Evolutionary conservation across 345 rosid genomes (phyloP).

Genomic region (Rubroshorea leprosula): DNA sequence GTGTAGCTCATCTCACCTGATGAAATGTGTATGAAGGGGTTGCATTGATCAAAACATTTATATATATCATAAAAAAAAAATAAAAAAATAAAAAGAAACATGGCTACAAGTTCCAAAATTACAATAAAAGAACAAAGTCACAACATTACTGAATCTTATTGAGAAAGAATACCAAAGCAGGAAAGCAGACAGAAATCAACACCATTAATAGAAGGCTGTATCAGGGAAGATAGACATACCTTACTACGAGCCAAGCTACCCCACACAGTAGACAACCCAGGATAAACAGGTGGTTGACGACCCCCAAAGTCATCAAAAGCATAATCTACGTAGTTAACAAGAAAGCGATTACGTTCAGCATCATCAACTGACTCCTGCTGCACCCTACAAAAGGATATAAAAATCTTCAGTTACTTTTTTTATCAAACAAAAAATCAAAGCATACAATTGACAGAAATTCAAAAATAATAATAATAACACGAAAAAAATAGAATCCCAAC

Average conservation of each 20-base stretch:
- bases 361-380: slow-evolving; percentile 99
- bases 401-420: background rate
- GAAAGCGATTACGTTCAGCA: slow-evolving; percentile 88
- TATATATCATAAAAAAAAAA: too few species aligned
- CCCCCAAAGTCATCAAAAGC: slow-evolving; percentile 99
- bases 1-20: background rate
- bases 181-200: background rate
- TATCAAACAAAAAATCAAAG: too few species aligned
- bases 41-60: too few species aligned
- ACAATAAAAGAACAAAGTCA: too few species aligned
- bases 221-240: slow-evolving; percentile 32
- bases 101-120: background rate
- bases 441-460: too few species aligned
- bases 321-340: slow-evolving; percentile 88
- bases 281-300: slow-evolving; percentile 95
- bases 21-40: too few species aligned
- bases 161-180: too few species aligned
- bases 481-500: background rate
- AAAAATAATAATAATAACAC: slow-evolving; percentile 17
- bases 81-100: too few species aligned
- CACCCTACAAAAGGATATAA: slow-evolving; percentile 53
- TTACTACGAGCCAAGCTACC: slow-evolving; percentile 99
- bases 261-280: slow-evolving; percentile 97
- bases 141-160: too few species aligned
- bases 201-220: background rate